Conservation (phyloP, 441 rosid genomes). For the Bocquillonia castaneifolia region DNA sequence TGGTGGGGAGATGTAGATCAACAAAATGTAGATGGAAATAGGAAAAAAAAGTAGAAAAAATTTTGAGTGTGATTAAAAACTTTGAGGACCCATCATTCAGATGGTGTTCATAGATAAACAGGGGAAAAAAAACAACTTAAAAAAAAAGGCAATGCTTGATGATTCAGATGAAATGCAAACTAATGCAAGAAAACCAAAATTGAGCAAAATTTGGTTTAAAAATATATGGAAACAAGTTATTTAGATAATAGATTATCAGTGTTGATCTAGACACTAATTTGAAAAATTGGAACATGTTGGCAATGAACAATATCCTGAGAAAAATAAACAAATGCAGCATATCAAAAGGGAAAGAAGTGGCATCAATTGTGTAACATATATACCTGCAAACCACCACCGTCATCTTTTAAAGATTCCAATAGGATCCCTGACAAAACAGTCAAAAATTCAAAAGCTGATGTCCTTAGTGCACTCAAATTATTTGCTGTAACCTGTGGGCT, state of each 20-base stretch:
- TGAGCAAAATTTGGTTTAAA: neutral
- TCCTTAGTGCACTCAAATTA: conserved; percentile 55
- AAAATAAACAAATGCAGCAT: neutral
- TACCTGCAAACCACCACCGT: conserved; percentile 93
- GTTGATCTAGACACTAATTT: neutral
- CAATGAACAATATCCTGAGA: neutral
- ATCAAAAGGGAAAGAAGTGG: neutral
- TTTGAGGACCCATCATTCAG: neutral
- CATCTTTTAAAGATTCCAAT: conserved; percentile 63
- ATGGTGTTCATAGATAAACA: neutral
- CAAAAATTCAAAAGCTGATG: conserved; percentile 57
- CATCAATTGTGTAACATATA: neutral
- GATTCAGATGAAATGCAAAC: neutral
- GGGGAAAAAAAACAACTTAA: neutral
- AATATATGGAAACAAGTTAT: neutral
- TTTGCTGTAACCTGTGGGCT: conserved; percentile 45
- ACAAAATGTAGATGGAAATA: neutral
- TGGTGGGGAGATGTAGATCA: neutral
- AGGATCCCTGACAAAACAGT: conserved; percentile 53
- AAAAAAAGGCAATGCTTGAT: neutral
- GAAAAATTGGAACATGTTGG: neutral
- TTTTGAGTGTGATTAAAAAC: neutral
- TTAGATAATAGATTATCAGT: neutral
- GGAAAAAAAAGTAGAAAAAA: neutral
- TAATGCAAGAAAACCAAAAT: neutral